Percentiles rank a stretch among this genome's conserved stretches.
Evolutionary conservation across 495 filamentous ascomycete genomes (phyloP).

Genomic region (Aspergillus campestris): DNA sequence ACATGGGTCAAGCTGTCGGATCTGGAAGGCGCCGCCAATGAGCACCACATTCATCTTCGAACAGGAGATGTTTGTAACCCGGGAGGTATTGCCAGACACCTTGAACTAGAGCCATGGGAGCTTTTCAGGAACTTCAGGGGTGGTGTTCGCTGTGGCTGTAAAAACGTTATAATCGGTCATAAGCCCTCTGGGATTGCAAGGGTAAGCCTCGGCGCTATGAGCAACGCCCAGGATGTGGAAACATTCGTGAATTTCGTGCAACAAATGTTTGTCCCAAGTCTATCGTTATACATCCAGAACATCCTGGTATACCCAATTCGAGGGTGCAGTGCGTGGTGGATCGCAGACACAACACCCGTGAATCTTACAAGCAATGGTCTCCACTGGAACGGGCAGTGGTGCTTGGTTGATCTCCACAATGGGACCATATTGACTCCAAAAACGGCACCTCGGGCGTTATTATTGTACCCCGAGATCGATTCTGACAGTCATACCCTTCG

Average conservation of each 20-base stretch:
- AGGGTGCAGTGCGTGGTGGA: background rate
- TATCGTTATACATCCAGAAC: background rate
- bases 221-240: slow-evolving; percentile 51
- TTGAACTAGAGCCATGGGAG: slow-evolving; percentile 46
- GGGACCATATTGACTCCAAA: background rate
- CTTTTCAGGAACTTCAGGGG: slow-evolving; percentile 51
- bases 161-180: slow-evolving; percentile 41
- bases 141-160: slow-evolving; percentile 55
- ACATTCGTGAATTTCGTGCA: slow-evolving; percentile 48
- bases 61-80: slow-evolving; percentile 61
- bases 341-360: background rate
- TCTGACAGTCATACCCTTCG: background rate
- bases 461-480: slow-evolving; percentile 3
- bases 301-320: slow-evolving; percentile 2
- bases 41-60: slow-evolving; percentile 56
- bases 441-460: slow-evolving; percentile 1
- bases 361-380: background rate
- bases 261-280: slow-evolving; percentile 32
- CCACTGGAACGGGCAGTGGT: slow-evolving; percentile 4
- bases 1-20: slow-evolving; percentile 47
- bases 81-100: slow-evolving; percentile 41
- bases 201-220: slow-evolving; percentile 66
- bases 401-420: slow-evolving; percentile 1
- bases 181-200: slow-evolving; percentile 58
- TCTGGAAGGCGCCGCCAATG: slow-evolving; percentile 56